A percentile compares a stretch with the other conserved stretches of the same genome.
Evolutionary conservation across 2,329 filamentous ascomycete genomes (phyloP).

Genomic region (Beauveria sp.): DNA sequence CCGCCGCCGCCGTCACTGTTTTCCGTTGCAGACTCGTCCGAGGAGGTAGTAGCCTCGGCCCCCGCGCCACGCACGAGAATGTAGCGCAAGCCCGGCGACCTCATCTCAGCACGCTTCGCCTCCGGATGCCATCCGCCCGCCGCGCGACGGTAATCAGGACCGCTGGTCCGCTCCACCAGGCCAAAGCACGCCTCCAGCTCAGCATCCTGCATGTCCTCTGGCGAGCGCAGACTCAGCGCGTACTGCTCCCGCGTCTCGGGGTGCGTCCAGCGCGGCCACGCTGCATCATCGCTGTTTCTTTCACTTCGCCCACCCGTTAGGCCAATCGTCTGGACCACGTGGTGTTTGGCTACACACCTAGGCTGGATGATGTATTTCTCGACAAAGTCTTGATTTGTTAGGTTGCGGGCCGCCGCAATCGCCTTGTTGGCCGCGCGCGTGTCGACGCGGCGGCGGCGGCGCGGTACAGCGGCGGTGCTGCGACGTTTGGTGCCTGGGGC

Average conservation of each 20-base stretch:
- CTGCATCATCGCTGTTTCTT: background rate
- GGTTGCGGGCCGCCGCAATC: slow-evolving; percentile 42
- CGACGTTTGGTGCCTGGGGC: background rate
- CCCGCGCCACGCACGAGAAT: slow-evolving; percentile 43
- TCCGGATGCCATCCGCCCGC: slow-evolving; percentile 54
- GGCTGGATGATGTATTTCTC: slow-evolving; percentile 39
- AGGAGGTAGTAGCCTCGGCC: background rate
- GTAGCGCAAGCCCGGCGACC: slow-evolving; percentile 58
- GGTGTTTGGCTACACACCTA: slow-evolving; percentile 25
- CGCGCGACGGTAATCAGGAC: slow-evolving; percentile 55
- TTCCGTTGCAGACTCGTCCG: background rate
- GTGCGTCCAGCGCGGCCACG: slow-evolving; percentile 42
- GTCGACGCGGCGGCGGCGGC: background rate
- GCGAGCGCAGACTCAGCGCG: slow-evolving; percentile 34
- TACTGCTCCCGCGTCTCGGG: slow-evolving; percentile 36
- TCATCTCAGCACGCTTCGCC: slow-evolving; percentile 62
- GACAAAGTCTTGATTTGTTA: slow-evolving; percentile 41
- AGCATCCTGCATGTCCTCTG: slow-evolving; percentile 29
- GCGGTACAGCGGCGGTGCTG: background rate
- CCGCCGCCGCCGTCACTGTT: slow-evolving; percentile 7
- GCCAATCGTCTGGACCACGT: too few species aligned
- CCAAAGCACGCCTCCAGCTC: slow-evolving; percentile 47
- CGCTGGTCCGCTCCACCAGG: slow-evolving; percentile 57
- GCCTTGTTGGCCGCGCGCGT: slow-evolving; percentile 19
- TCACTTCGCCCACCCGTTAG: too few species aligned